Base-by-base conservation (phyloP, 1,284 basidiomycete species). In the Austroboletus novae-zelandiae region DNA sequence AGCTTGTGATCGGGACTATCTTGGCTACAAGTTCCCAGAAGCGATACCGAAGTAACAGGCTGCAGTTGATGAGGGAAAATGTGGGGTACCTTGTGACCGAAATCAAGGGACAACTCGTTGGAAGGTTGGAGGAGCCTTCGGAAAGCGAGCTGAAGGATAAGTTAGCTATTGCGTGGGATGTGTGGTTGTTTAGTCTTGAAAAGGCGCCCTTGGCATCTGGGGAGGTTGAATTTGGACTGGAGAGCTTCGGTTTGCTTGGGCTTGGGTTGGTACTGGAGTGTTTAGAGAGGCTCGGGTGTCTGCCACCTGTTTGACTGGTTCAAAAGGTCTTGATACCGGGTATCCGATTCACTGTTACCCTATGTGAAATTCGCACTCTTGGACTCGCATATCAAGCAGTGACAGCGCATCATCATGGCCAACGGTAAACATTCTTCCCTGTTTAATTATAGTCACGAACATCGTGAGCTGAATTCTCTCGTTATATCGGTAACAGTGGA, bases 1-100 rank as follows among this genome's bases (percentile, higher is more conserved):
- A 91, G 59, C 74, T 89, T 23, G 81, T 89, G 2, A 71, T 83
- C 9, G 86, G 87, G 14, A 83, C 84, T 0, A 91, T 91, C 52
- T 68, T 88, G 36, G 83, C 82, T 1, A 82, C 81, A 48, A 82
- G 80, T 57, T 66, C 78, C 2, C 81, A 87, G 55, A 76, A 71
- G 47, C 70, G 83, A 32, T 83, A 78, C 74, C 71, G 86, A 53
- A 75, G 67, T 43, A 79, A 83, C 55, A 74, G 85, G 34, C 78
- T 79, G 50, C 74, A 81, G 48, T 75, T 81, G 17, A 85, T 90
- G 84, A 73, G 74, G 40, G 68, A 79, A 9, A 84, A 88, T 57
- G 66, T 78, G 3, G 66, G 61, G n/a, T 74, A 70, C 32, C 71
- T 88, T 25, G 79, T 81, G n/a, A 67, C 71, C 4, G 78, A 84